These are phyloP conservation scores for Apiotrichum domesticum DNA, from an alignment of 1,284 basidiomycete genomes.

Conservation along the genomic window DNA sequence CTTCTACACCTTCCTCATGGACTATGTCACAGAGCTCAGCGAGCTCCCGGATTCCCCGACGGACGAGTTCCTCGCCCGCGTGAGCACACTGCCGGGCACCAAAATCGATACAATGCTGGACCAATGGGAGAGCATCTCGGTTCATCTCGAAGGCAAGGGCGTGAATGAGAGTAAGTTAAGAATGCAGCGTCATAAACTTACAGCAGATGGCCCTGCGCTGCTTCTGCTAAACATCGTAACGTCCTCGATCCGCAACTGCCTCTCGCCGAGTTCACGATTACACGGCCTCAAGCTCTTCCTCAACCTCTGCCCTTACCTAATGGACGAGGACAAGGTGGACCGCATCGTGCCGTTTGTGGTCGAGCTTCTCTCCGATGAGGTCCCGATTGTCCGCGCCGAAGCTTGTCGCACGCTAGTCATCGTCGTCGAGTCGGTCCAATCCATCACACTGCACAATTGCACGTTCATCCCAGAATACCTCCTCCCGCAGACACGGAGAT, in stretches of 20 bases:
- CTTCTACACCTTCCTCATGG: conserved; percentile 90
- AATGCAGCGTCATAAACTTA: not conserved
- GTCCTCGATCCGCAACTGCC: conserved; percentile 83
- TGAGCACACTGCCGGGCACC: conserved; percentile 24
- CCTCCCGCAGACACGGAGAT: conserved; percentile 77
- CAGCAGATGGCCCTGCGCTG: conserved; percentile 67
- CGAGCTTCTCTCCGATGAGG: conserved; percentile 79
- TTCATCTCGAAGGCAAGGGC: conserved; percentile 31
- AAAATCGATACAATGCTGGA: conserved; percentile 40
- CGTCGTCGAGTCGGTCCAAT: conserved; percentile 75
- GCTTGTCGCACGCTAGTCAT: conserved; percentile 77
- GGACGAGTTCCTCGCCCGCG: conserved; percentile 24
- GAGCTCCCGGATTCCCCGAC: conserved; percentile 50
- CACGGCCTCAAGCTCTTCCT: conserved; percentile 82
- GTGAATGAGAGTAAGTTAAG: conserved; percentile 26
- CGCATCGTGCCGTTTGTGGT: conserved; percentile 88
- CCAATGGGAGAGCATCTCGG: conserved; percentile 42
- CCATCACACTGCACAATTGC: conserved; percentile 82
- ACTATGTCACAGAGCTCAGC: conserved; percentile 71
- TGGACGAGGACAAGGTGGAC: conserved; percentile 93
- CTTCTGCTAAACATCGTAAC: conserved; percentile 78
- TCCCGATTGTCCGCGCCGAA: conserved; percentile 68
- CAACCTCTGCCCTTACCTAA: conserved; percentile 72
- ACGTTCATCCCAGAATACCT: conserved; percentile 89
- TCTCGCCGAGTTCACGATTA: conserved; percentile 77